Percentiles rank a stretch among this genome's conserved stretches.
These are phyloP conservation scores for Calonectria pauciramosa DNA, from an alignment of 2,329 filamentous ascomycete genomes.

Conservation along the genomic window DNA sequence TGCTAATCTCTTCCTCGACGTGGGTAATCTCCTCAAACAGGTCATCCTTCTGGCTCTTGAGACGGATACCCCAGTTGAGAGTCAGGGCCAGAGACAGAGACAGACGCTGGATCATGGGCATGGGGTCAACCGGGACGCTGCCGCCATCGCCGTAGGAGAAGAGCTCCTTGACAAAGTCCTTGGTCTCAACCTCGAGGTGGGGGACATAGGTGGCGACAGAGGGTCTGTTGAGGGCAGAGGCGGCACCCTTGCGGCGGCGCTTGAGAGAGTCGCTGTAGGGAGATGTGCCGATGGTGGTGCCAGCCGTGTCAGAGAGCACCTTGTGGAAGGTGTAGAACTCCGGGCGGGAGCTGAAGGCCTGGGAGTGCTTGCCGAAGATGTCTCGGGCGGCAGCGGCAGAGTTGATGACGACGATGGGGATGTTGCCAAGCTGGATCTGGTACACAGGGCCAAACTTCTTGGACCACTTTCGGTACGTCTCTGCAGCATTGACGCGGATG, in stretches of 20 bases:
- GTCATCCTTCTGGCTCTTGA: constrained; percentile 69
- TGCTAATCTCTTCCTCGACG: constrained; percentile 72
- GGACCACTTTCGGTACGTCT: constrained; percentile 69
- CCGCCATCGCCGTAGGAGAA: constrained; percentile 70
- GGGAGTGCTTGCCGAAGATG: constrained; percentile 66
- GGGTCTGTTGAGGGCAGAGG: constrained; percentile 75
- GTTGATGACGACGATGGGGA: constrained; percentile 69
- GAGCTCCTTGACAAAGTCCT: constrained; percentile 73
- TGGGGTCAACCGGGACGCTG: constrained; percentile 68
- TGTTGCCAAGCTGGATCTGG: constrained; percentile 70
- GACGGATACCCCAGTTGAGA: constrained; percentile 75
- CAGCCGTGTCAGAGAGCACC: constrained; percentile 74
- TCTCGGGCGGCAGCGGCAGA: constrained; percentile 64
- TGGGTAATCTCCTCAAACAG: constrained; percentile 75
- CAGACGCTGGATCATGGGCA: constrained; percentile 77
- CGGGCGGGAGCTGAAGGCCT: constrained; percentile 67
- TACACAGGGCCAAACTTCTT: constrained; percentile 64
- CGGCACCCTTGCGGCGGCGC: constrained; percentile 74
- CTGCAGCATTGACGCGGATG: constrained; percentile 67
- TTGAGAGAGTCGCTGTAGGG: constrained; percentile 77
- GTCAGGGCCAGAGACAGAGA: constrained; percentile 74
- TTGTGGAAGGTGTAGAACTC: constrained; percentile 73
- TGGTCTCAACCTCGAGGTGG: constrained; percentile 73
- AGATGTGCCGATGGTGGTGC: constrained; percentile 77
- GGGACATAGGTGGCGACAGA: constrained; percentile 73